These are phyloP conservation scores for Filobasidium wieringae DNA, from an alignment of 768 basidiomycete species.

Conservation along the genomic window DNA sequence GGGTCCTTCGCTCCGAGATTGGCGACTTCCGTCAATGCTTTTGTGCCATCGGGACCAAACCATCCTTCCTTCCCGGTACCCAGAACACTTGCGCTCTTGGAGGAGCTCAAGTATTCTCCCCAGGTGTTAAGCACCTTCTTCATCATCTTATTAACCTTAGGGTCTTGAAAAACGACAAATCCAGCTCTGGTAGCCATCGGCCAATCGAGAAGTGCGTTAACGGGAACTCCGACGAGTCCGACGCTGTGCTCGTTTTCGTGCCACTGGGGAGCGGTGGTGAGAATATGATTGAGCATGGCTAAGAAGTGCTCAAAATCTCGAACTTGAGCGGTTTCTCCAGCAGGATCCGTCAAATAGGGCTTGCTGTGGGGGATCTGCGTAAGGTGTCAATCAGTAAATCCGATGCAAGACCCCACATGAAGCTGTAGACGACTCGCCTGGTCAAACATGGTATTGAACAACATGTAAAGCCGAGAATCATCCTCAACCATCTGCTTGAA, in stretches of 20 bases:
- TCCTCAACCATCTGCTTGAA: constrained; percentile 36
- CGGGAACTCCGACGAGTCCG: constrained; percentile 45
- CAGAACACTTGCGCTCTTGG: constrained; percentile 44
- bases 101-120: constrained; percentile 44
- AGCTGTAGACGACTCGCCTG: constrained; percentile 20
- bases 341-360: constrained; percentile 31
- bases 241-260: constrained; percentile 35
- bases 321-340: constrained; percentile 35
- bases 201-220: constrained; percentile 45
- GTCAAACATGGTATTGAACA: constrained; percentile 36
- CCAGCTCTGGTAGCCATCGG: constrained; percentile 43
- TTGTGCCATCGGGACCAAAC: constrained; percentile 43
- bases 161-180: constrained; percentile 40
- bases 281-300: constrained; percentile 42
- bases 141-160: constrained; percentile 44
- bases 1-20: constrained; percentile 25
- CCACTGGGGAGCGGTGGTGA: constrained; percentile 43
- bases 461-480: constrained; percentile 35
- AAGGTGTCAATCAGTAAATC: not conserved
- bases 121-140: constrained; percentile 48
- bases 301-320: constrained; percentile 43
- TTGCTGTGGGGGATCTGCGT: constrained; percentile 27
- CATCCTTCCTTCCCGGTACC: constrained; percentile 42
- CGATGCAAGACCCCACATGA: not conserved
- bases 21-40: constrained; percentile 28